These are phyloP conservation scores for Alternaria triticimaculans DNA, from an alignment of 2,329 filamentous ascomycete genomes.

Conservation along the genomic window DNA sequence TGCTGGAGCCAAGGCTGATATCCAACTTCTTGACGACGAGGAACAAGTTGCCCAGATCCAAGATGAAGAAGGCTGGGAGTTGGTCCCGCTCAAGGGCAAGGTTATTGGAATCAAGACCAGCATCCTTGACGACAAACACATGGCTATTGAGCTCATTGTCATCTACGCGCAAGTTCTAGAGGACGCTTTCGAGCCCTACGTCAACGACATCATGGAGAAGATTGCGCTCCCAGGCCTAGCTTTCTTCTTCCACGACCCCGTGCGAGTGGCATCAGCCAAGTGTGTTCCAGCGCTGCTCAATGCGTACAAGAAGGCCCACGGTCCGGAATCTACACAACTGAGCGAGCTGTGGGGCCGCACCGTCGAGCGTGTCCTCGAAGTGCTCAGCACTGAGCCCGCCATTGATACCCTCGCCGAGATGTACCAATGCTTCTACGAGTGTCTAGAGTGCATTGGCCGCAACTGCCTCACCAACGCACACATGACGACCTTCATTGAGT, in stretches of 20 bases:
- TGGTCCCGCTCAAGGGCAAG: conserved; percentile 96
- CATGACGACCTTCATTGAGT: conserved; percentile 87
- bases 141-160: conserved; percentile 97
- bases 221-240: conserved; percentile 91
- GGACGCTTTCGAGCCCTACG: conserved; percentile 88
- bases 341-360: conserved; percentile 83
- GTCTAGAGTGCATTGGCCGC: conserved; percentile 89
- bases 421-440: conserved; percentile 99
- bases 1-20: conserved; percentile 94
- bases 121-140: conserved; percentile 97
- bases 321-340: conserved; percentile 78
- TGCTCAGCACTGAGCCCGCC: conserved; percentile 89
- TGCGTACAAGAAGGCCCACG: conserved; percentile 92
- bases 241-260: conserved; percentile 99
- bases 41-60: conserved; percentile 92
- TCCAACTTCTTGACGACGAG: conserved; percentile 93
- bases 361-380: conserved; percentile 89
- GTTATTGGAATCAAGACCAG: conserved; percentile 98
- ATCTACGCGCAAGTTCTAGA: conserved; percentile 98
- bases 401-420: conserved; percentile 97
- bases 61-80: conserved; percentile 95
- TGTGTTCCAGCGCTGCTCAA: conserved; percentile 91
- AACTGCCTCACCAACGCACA: conserved; percentile 78
- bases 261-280: conserved; percentile 92
- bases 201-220: conserved; percentile 92